A percentile compares a stretch with the other conserved stretches of the same genome.
These are phyloP conservation scores for Monosiga brevicollis DNA, from an alignment of 78 protist species.

Conservation along the genomic window DNA sequence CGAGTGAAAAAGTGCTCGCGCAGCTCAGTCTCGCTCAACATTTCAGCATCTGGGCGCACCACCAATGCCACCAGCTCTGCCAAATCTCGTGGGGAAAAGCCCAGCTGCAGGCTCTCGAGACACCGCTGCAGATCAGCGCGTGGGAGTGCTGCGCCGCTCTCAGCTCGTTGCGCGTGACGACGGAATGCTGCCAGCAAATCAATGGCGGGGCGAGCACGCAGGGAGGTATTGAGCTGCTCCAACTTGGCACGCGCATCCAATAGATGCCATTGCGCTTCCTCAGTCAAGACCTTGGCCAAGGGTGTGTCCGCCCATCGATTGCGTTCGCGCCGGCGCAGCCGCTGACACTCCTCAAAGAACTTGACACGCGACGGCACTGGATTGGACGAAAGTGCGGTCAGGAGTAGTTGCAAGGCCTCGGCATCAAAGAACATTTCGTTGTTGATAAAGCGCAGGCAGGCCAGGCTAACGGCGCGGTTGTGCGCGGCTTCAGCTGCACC, in stretches of 20 bases:
- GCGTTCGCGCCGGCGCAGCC: slow-evolving; percentile 8
- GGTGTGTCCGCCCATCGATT: slow-evolving; percentile 15
- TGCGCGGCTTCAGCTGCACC: too few species aligned
- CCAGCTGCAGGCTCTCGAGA: neutral
- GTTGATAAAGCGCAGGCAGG: slow-evolving; percentile 7
- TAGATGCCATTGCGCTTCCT: neutral
- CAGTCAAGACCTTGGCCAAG: slow-evolving; percentile 8
- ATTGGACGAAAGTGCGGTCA: neutral
- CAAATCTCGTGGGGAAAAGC: neutral
- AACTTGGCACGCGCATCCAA: slow-evolving; percentile 4
- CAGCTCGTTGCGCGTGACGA: neutral
- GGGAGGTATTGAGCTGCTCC: neutral
- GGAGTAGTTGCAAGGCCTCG: neutral
- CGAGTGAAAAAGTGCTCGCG: neutral
- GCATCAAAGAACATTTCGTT: slow-evolving; percentile 12
- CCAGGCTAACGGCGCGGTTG: neutral
- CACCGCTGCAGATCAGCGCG: neutral
- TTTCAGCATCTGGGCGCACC: neutral
- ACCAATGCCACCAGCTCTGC: neutral
- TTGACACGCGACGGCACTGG: neutral
- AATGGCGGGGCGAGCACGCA: neutral
- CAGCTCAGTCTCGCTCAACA: neutral
- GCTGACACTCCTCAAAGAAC: neutral
- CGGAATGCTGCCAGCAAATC: neutral
- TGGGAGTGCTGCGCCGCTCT: neutral